phyloP scores from a whole-genome alignment of 169 alveolate genomes.

The Amoebophrya sp. region DNA sequence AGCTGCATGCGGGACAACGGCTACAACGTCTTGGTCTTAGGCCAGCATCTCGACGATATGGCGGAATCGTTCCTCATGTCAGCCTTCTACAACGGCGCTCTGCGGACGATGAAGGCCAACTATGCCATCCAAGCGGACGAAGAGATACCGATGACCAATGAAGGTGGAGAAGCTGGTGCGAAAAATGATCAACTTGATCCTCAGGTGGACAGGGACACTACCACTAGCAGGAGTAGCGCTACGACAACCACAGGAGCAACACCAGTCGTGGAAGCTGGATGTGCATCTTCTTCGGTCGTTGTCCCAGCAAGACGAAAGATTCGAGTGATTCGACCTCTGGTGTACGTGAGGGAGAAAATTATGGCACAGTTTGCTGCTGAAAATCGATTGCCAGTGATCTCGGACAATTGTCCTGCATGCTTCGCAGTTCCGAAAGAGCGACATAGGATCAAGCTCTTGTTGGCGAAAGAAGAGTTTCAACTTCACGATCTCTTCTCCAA shows the following conservation, averaged over 20 bases:
- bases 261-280: too few species aligned
- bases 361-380: constrained; percentile 67
- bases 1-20: constrained; percentile 81
- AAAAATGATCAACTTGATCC: too few species aligned
- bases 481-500: constrained; percentile 47
- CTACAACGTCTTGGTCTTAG: constrained; percentile 79
- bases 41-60: constrained; percentile 86
- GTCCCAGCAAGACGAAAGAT: too few species aligned
- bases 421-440: constrained; percentile 82
- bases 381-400: constrained; percentile 71
- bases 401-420: constrained; percentile 92
- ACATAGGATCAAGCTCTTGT: constrained; percentile 44
- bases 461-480: constrained; percentile 45
- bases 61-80: constrained; percentile 84
- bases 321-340: constrained; percentile 81
- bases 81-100: constrained; percentile 76
- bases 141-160: too few species aligned
- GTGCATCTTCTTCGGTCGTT: too few species aligned
- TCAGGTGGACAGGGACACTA: too few species aligned
- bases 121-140: neutral
- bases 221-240: too few species aligned
- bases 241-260: too few species aligned
- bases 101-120: constrained; percentile 54
- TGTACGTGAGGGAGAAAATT: constrained; percentile 72
- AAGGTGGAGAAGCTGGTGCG: neutral